A percentile compares a stretch with the other conserved stretches of the same genome.
Conservation (phyloP, 306 rosid genomes). For the Morella rubra region DNA sequence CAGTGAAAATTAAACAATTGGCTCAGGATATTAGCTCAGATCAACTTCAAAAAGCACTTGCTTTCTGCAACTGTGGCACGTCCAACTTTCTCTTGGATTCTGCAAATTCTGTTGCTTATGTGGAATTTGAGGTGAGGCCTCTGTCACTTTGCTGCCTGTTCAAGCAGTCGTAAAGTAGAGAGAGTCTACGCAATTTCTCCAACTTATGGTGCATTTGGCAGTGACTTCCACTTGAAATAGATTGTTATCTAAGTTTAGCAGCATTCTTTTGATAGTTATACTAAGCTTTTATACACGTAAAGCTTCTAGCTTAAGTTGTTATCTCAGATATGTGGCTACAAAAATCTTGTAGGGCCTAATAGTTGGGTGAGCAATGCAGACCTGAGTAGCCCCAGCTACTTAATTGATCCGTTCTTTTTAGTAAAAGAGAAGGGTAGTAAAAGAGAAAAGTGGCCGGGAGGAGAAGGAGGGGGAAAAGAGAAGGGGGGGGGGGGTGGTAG, state of each 20-base stretch:
- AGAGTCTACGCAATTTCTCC: not conserved
- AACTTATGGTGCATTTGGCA: not conserved
- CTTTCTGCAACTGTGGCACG: constrained; percentile 25
- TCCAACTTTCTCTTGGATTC: constrained; percentile 21
- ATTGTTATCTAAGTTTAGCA: not conserved
- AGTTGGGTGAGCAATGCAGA: not conserved
- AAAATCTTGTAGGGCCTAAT: not conserved
- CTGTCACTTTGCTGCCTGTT: not conserved
- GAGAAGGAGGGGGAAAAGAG: no score
- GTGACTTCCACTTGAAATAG: not conserved
- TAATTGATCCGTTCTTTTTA: no score
- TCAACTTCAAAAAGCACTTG: constrained; percentile 27
- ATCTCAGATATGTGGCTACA: no score
- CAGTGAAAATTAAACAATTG: constrained; percentile 22
- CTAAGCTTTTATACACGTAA: not conserved
- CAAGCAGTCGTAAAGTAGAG: not conserved
- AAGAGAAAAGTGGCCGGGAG: no score
- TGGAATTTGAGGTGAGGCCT: constrained; percentile 32
- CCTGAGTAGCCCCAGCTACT: not conserved
- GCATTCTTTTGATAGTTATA: not conserved
- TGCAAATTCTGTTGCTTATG: constrained; percentile 27
- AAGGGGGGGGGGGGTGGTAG: no score
- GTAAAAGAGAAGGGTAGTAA: no score
- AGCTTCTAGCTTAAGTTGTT: not conserved
- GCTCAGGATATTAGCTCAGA: constrained; percentile 24